A percentile compares a stretch with the other conserved stretches of the same genome.
phyloP scores from a whole-genome alignment of 2,329 filamentous ascomycete genomes.

The Pseudogymnoascus sp. region DNA sequence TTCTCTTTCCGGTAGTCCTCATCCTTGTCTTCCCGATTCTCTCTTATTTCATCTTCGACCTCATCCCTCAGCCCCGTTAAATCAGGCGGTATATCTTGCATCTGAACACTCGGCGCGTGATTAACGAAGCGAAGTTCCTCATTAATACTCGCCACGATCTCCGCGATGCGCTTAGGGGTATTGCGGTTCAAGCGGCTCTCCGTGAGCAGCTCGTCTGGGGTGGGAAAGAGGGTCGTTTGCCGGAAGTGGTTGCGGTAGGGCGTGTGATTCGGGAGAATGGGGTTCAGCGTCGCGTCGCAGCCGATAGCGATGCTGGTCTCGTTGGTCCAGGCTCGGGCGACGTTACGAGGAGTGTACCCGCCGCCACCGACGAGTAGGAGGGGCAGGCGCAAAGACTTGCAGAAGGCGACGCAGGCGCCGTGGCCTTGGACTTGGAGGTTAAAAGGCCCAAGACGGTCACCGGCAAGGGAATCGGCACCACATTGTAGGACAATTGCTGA shows the following conservation, averaged over 20 bases:
- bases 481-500: slow-evolving; percentile 90
- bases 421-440: slow-evolving; percentile 95
- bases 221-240: slow-evolving; percentile 75
- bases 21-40: slow-evolving; percentile 54
- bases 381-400: slow-evolving; percentile 73
- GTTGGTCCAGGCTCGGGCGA: slow-evolving; percentile 93
- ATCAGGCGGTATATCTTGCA: slow-evolving; percentile 72
- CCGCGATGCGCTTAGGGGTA: slow-evolving; percentile 64
- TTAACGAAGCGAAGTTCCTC: slow-evolving; percentile 84
- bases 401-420: slow-evolving; percentile 81
- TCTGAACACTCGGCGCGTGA: slow-evolving; percentile 79
- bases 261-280: slow-evolving; percentile 69
- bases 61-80: slow-evolving; percentile 61
- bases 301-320: slow-evolving; percentile 88
- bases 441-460: slow-evolving; percentile 89
- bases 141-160: slow-evolving; percentile 68
- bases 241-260: slow-evolving; percentile 86
- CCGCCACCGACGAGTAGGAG: slow-evolving; percentile 89
- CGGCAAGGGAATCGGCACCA: slow-evolving; percentile 88
- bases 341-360: slow-evolving; percentile 93
- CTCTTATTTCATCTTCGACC: slow-evolving; percentile 59
- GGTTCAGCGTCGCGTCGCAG: slow-evolving; percentile 60
- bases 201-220: slow-evolving; percentile 62
- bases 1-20: slow-evolving; percentile 44
- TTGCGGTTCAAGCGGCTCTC: slow-evolving; percentile 71